Percentiles rank a stretch among this genome's conserved stretches.
phyloP scores from a whole-genome alignment of 2,329 filamentous ascomycete genomes.

The Fusarium sp. region DNA sequence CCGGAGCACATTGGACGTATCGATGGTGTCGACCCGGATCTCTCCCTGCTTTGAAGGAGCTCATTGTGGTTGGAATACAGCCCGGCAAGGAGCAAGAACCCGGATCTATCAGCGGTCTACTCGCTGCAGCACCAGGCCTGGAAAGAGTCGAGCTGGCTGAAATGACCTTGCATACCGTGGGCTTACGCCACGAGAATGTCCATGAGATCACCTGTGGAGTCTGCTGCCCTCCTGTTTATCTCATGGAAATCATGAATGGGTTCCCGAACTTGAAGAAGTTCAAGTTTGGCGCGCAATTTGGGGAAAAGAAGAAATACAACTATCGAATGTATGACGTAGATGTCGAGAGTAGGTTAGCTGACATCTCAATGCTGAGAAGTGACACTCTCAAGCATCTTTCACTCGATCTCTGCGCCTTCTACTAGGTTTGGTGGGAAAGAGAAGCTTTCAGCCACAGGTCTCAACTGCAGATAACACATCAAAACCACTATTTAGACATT shows the following conservation, averaged over 20 bases:
- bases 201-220: not conserved
- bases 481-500: too few relatives aligned
- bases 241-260: not conserved
- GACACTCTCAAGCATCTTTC: too few relatives aligned
- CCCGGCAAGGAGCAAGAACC: too few relatives aligned
- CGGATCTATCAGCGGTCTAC: not conserved
- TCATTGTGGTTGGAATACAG: not conserved
- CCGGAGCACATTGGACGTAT: fast-evolving
- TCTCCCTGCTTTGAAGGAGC: not conserved
- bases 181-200: not conserved
- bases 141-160: not conserved
- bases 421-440: too few relatives aligned
- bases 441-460: too few relatives aligned
- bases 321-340: too few relatives aligned
- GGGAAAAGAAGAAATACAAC: too few relatives aligned
- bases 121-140: not conserved
- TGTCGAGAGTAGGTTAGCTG: too few relatives aligned
- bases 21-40: not conserved
- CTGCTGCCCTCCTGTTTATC: too few relatives aligned
- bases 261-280: not conserved
- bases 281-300: fast-evolving
- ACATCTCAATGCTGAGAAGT: too few relatives aligned
- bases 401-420: too few relatives aligned
- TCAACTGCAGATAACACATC: too few relatives aligned
- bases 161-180: not conserved